Base-by-base conservation (phyloP, 768 basidiomycete genomes). In the Panellus pusillus region DNA sequence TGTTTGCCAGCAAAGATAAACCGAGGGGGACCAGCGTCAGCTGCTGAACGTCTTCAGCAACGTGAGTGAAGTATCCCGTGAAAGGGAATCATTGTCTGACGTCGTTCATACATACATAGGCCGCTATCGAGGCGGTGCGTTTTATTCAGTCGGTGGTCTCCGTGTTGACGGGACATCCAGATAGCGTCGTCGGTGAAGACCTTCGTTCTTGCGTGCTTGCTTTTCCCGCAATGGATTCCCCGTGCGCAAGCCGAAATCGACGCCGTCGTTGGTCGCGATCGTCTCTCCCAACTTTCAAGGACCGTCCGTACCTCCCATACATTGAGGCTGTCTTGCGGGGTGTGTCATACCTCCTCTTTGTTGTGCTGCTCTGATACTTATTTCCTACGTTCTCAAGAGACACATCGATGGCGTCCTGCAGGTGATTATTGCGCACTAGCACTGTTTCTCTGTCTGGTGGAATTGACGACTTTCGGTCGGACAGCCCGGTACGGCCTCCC, bases 211-310 rank as follows among this genome's bases (percentile, higher is more conserved):
- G 40, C 41, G 5, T 43, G 40, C 40, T 11, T 50, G 15, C 49
- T 19, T 35, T 36, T 43, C 42, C 41, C 49, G 1, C 18, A 50
- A 24, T 42, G 40, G 40, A 42, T 50, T 42, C 17, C 17, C 15
- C 40, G 40, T 43, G 49, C 40, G 31, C 49, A 43, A 40, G 31
- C 28, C 7, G 47, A 58, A 35, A 48, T 54, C 28, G 52, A 54
- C 41, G 44, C 50, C 52, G 58, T 60, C 54, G 53, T 52, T 47
- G 53, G 52, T 52, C 38, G 44, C 35, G 40, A 54, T 27, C 36
- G 46, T 47, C 35, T 47, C 35, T 47, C 9, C 39, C 49, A 19
- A 29, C 46, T 27, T 47, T 57, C 47, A 48, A 38, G 28, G 52
- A 55, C 40, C 42, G 55, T 29, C 47, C 42, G 17, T 36, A n/a